Conservation (phyloP, 1,284 basidiomycete species). For the Exobasidium cylindrosporum region DNA sequence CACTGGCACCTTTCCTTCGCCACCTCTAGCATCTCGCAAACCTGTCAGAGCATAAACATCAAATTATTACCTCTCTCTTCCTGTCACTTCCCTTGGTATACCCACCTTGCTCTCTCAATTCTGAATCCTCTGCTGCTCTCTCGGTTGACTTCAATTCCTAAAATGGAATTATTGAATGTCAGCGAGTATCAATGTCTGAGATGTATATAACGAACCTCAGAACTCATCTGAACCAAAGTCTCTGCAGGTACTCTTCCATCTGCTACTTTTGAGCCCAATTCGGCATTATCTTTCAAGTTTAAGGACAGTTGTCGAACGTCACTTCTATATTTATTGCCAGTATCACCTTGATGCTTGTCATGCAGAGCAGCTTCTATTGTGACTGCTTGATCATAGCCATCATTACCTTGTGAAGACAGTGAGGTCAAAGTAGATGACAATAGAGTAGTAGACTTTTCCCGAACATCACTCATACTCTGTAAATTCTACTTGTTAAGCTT, state of each 20-base stretch:
- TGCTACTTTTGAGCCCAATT: background rate
- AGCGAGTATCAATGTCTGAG: background rate
- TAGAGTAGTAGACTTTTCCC: background rate
- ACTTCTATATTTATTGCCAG: constrained; percentile 5
- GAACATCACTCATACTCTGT: constrained; percentile 2
- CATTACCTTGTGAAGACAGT: background rate
- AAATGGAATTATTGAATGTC: background rate
- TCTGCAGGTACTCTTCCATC: background rate
- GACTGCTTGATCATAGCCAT: background rate
- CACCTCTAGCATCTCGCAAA: background rate
- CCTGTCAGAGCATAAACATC: background rate
- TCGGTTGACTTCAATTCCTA: background rate
- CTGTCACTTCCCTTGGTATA: background rate
- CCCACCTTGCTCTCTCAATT: constrained; percentile 6
- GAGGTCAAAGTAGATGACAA: background rate
- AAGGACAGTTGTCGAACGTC: background rate
- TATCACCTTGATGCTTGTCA: constrained; percentile 10
- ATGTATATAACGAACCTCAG: background rate
- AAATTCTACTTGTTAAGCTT: no score
- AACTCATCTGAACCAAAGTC: background rate
- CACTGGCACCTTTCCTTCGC: background rate
- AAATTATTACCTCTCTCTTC: background rate
- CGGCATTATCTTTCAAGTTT: constrained; percentile 3
- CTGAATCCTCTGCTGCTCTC: background rate
- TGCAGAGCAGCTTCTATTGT: background rate